Conservation (phyloP, 2,329 filamentous ascomycete genomes). For the Fusarium nisikadoi region DNA sequence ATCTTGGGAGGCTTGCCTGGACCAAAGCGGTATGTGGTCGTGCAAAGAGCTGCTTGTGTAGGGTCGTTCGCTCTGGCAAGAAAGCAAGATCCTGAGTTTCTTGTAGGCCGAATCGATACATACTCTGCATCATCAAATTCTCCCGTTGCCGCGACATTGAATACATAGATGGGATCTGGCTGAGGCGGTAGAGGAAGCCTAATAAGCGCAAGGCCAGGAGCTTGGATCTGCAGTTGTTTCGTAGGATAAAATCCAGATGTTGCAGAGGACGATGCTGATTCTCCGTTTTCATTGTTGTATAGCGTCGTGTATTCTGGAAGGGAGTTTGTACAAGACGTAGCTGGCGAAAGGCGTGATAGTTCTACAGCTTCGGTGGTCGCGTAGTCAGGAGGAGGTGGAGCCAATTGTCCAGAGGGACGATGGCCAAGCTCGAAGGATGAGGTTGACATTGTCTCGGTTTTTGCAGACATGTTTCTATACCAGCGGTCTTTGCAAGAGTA, state of each 20-base stretch:
- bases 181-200: slow-evolving; percentile 54
- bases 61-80: slow-evolving; percentile 57
- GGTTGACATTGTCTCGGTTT: not conserved
- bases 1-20: slow-evolving; percentile 63
- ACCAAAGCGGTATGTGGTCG: slow-evolving; percentile 67
- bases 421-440: not conserved
- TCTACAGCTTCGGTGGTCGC: slow-evolving; percentile 39
- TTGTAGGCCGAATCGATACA: slow-evolving; percentile 60
- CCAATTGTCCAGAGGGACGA: slow-evolving; percentile 22
- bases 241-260: slow-evolving; percentile 54
- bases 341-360: slow-evolving; percentile 38
- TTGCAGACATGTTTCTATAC: slow-evolving; percentile 19
- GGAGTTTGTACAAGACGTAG: slow-evolving; percentile 44
- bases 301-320: slow-evolving; percentile 43
- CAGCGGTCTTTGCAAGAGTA: not conserved
- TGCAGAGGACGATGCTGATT: slow-evolving; percentile 5
- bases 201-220: slow-evolving; percentile 55
- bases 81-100: slow-evolving; percentile 59
- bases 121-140: slow-evolving; percentile 58
- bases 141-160: slow-evolving; percentile 53
- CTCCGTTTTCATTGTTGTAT: not conserved
- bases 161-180: slow-evolving; percentile 56
- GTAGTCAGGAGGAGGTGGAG: slow-evolving; percentile 49
- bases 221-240: slow-evolving; percentile 60
- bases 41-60: slow-evolving; percentile 53